Percentiles rank a stretch among this genome's conserved stretches.
Conservation (phyloP, 2,329 filamentous ascomycete species). For the Trichoderma semiorbis region DNA sequence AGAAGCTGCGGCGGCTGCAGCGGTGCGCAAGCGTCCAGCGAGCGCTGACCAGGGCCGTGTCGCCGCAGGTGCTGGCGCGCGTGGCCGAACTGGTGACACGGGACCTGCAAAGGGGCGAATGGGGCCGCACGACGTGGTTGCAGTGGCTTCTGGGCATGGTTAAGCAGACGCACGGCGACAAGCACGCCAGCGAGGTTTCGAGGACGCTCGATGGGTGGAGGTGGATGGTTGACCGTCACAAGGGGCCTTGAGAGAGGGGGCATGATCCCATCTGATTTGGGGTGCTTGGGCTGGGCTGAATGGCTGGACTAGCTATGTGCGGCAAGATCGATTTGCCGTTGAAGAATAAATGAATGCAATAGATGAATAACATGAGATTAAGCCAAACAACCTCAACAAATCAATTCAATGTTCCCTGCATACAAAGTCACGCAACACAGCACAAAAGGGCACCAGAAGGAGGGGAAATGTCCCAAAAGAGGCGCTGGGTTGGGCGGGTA, state of each 20-base stretch:
- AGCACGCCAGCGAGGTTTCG: constrained; percentile 22
- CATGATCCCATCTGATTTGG: not conserved
- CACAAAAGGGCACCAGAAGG: too few species aligned
- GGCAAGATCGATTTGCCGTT: not conserved
- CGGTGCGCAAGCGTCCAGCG: constrained; percentile 27
- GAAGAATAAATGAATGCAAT: not conserved
- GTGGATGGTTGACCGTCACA: constrained; percentile 17
- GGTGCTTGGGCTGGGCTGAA: not conserved
- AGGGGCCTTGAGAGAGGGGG: not conserved
- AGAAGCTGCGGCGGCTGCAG: constrained; percentile 31
- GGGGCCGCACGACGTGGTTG: constrained; percentile 32
- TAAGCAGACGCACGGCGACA: constrained; percentile 20
- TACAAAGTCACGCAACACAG: not conserved
- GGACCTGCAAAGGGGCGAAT: constrained; percentile 34
- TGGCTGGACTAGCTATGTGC: not conserved
- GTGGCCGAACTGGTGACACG: constrained; percentile 29
- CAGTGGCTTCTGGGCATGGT: constrained; percentile 31
- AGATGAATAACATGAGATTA: not conserved
- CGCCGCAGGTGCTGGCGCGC: constrained; percentile 27
- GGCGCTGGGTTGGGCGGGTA: not conserved
- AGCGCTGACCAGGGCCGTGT: constrained; percentile 23
- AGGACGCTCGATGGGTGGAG: constrained; percentile 27
- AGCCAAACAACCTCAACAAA: not conserved
- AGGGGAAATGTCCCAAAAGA: not conserved
- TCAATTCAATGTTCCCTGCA: not conserved